phyloP scores from a whole-genome alignment of 1,284 basidiomycete genomes.

The Pholiota adiposa region DNA sequence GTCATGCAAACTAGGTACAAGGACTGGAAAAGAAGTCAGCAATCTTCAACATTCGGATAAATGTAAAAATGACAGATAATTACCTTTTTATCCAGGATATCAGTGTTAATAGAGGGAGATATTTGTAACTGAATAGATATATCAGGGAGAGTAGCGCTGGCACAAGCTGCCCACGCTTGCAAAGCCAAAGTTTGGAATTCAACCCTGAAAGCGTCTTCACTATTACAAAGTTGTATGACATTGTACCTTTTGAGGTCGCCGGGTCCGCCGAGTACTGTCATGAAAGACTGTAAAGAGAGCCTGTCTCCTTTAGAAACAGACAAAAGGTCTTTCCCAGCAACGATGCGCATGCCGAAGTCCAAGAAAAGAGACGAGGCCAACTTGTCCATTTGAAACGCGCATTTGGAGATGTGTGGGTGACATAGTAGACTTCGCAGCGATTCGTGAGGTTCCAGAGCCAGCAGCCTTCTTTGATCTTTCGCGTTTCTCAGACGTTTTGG shows the following conservation, averaged over 20 bases:
- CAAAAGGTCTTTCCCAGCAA: conserved; percentile 49
- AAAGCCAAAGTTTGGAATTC: conserved; percentile 31
- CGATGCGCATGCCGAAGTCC: conserved; percentile 44
- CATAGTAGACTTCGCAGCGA: conserved; percentile 38
- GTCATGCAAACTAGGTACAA: conserved; percentile 51
- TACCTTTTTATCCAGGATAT: conserved; percentile 29
- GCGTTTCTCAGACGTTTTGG: neutral
- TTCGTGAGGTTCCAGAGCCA: conserved; percentile 5
- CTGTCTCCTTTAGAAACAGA: conserved; percentile 33
- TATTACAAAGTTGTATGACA: conserved; percentile 37
- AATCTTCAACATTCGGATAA: neutral
- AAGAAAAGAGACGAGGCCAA: conserved; percentile 45
- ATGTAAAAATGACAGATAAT: conserved; percentile 8
- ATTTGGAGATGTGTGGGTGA: conserved; percentile 29
- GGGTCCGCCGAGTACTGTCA: conserved; percentile 43
- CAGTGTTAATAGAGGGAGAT: conserved; percentile 38
- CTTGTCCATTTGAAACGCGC: conserved; percentile 49
- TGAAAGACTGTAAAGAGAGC: conserved; percentile 39
- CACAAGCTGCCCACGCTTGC: conserved; percentile 50
- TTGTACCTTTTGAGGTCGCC: conserved; percentile 31
- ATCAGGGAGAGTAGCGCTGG: conserved; percentile 29
- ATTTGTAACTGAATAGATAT: conserved; percentile 8
- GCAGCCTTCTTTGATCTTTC: conserved; percentile 7
- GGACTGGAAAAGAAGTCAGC: conserved; percentile 21
- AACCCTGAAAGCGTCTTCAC: conserved; percentile 23